phyloP scores from a whole-genome alignment of 306 rosid species.

The Notholithocarpus densiflorus region DNA sequence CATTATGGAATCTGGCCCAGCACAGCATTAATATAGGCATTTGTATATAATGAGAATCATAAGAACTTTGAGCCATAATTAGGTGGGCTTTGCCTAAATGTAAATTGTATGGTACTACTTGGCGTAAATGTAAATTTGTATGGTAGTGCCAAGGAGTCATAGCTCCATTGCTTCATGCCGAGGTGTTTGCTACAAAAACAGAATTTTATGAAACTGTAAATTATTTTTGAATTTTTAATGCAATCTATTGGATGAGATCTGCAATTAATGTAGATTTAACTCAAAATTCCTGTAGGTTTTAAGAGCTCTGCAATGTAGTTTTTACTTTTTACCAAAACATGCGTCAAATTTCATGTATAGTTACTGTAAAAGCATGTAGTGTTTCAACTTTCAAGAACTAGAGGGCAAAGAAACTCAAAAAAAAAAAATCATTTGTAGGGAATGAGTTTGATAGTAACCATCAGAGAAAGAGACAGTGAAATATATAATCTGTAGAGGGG shows the following conservation, averaged over 20 bases:
- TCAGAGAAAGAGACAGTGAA: no score
- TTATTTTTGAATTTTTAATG: not conserved
- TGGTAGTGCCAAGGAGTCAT: not conserved
- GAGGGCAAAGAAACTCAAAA: not conserved
- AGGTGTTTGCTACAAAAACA: not conserved
- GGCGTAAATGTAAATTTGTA: no score
- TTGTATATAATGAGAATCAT: slow-evolving; percentile 14
- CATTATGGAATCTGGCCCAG: no score
- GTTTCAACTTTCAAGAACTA: not conserved
- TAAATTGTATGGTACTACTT: not conserved
- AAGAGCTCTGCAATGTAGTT: not conserved
- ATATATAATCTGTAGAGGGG: no score
- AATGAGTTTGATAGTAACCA: no score
- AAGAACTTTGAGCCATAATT: not conserved
- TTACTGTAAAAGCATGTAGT: not conserved
- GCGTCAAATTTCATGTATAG: no score
- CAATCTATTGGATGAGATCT: not conserved
- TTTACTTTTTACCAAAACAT: not conserved
- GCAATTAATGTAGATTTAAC: no score
- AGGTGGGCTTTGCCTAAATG: not conserved
- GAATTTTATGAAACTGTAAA: not conserved
- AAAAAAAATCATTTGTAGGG: no score
- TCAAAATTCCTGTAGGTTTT: no score
- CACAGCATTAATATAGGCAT: no score
- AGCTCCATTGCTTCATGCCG: not conserved